A percentile compares a stretch with the other conserved stretches of the same genome.
These are phyloP conservation scores for Thraustochytrium striatum DNA, from an alignment of 352 stramenopile genomes.

Conservation along the genomic window DNA sequence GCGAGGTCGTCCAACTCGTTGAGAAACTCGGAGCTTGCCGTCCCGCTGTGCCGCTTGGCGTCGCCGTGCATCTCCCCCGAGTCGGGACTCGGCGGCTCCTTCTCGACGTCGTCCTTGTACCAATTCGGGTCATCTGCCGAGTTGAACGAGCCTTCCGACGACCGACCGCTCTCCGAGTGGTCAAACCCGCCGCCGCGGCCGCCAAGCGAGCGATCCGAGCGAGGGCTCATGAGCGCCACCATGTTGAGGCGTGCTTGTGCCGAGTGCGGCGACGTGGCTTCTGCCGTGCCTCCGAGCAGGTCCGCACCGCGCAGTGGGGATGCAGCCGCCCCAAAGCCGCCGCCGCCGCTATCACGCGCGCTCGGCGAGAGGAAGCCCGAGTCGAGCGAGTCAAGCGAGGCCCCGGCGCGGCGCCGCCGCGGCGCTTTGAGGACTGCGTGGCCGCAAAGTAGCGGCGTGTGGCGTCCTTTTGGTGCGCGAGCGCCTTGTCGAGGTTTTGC, in stretches of 20 bases:
- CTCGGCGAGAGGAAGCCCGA: too few relatives aligned
- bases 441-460: background rate
- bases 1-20: background rate
- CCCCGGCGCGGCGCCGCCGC: too few relatives aligned
- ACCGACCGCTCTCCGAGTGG: background rate
- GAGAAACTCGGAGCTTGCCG: background rate
- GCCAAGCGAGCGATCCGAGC: slow-evolving; percentile 18
- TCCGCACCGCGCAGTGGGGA: too few relatives aligned
- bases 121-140: background rate
- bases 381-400: too few relatives aligned
- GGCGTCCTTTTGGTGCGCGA: background rate
- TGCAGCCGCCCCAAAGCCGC: too few relatives aligned
- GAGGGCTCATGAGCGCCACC: background rate
- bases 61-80: background rate
- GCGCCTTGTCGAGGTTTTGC: background rate
- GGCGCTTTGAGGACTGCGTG: background rate
- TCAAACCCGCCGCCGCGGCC: too few relatives aligned
- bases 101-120: slow-evolving; percentile 9
- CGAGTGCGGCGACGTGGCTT: too few relatives aligned
- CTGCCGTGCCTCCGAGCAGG: too few relatives aligned
- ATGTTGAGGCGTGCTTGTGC: too few relatives aligned
- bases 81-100: background rate
- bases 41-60: background rate
- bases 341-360: too few relatives aligned
- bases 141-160: slow-evolving; percentile 9